Evolutionary conservation across 768 basidiomycete genomes (phyloP).

Genomic region (Lentinus brumalis): DNA sequence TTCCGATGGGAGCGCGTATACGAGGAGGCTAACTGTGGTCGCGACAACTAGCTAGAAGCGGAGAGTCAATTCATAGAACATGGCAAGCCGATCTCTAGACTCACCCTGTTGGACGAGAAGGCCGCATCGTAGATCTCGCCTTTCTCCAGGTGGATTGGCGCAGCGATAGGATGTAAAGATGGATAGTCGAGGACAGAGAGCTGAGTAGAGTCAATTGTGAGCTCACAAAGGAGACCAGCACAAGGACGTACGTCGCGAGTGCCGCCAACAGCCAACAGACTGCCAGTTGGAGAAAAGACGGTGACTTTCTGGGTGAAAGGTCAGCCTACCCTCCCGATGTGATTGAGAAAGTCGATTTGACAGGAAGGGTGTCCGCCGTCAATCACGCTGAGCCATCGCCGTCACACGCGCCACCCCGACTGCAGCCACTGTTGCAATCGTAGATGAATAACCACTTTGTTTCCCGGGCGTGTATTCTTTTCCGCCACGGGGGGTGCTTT

Average conservation of each 20-base stretch:
- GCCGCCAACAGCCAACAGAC: conserved; percentile 71
- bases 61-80: neutral
- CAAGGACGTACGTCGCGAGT: conserved; percentile 57
- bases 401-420: too few relatives aligned
- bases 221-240: neutral
- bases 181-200: conserved; percentile 28
- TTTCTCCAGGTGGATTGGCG: conserved; percentile 53
- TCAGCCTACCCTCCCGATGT: too few relatives aligned
- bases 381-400: too few relatives aligned
- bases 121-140: conserved; percentile 88
- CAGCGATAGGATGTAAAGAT: conserved; percentile 40
- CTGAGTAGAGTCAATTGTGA: conserved; percentile 14
- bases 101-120: conserved; percentile 68
- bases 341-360: too few relatives aligned
- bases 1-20: conserved; percentile 57
- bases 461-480: too few relatives aligned
- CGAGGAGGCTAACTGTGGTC: conserved; percentile 62
- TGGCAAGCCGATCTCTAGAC: conserved; percentile 21
- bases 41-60: conserved; percentile 61
- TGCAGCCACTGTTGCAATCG: too few relatives aligned
- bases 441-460: too few relatives aligned
- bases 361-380: too few relatives aligned
- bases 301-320: conserved; percentile 76
- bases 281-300: conserved; percentile 69
- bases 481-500: too few relatives aligned